Conservation (phyloP, 2,329 filamentous ascomycete genomes). For the Nigrograna mackinnonii region DNA sequence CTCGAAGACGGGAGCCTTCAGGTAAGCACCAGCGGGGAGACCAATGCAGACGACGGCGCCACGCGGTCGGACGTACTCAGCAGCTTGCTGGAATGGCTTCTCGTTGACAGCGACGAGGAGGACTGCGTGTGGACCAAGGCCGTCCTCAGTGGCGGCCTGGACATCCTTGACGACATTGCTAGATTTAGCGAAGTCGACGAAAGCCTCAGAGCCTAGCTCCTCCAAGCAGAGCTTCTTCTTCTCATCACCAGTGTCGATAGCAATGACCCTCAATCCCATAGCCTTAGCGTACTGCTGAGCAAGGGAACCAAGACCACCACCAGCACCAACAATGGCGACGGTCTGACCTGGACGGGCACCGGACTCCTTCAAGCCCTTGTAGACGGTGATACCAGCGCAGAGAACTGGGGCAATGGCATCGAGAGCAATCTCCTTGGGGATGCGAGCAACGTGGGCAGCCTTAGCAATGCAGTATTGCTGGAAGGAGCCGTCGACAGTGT, state of each 20-base stretch:
- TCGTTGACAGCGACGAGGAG: slow-evolving; percentile 84
- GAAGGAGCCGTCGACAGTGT: slow-evolving; percentile 91
- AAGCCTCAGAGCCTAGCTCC: slow-evolving; percentile 70
- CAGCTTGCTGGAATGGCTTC: slow-evolving; percentile 94
- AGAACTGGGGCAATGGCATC: slow-evolving; percentile 80
- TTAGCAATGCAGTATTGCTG: slow-evolving; percentile 91
- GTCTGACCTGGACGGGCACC: slow-evolving; percentile 73
- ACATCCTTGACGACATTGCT: slow-evolving; percentile 84
- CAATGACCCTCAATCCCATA: slow-evolving; percentile 81
- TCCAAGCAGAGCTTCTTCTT: slow-evolving; percentile 71
- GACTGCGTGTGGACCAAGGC: slow-evolving; percentile 84
- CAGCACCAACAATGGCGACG: slow-evolving; percentile 84
- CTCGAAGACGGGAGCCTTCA: slow-evolving; percentile 86
- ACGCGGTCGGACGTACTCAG: slow-evolving; percentile 80
- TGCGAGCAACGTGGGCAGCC: slow-evolving; percentile 79
- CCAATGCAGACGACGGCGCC: slow-evolving; percentile 89
- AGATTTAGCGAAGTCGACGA: slow-evolving; percentile 78
- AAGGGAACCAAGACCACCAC: slow-evolving; percentile 78
- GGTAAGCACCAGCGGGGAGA: slow-evolving; percentile 74
- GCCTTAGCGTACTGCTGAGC: slow-evolving; percentile 88
- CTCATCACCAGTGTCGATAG: slow-evolving; percentile 81
- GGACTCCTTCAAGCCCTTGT: slow-evolving; percentile 67
- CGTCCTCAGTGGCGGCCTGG: slow-evolving; percentile 77
- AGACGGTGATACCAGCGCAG: slow-evolving; percentile 49
- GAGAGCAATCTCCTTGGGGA: slow-evolving; percentile 76